Evolutionary conservation across 106 monocot genomes (phyloP), one percentile per base, ranked within the genome.

Genomic region (Platanthera zijinensis): DNA sequence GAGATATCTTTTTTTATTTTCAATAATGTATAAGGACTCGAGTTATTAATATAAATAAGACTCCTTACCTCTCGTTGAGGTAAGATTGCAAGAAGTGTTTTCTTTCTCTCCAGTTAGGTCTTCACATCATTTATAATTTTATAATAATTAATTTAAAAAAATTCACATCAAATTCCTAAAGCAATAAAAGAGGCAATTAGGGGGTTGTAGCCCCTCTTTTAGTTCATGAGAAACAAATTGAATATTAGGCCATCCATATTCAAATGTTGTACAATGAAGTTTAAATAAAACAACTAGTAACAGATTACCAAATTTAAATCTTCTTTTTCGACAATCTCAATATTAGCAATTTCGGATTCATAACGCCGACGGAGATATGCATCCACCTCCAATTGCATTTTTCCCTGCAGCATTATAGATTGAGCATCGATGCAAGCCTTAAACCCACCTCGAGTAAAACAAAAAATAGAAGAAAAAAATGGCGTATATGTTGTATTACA

Each of bases 311-410:
- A 74, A 86, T 89, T 83, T n/a, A 97, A 64, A 82, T 97, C 97
- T 76, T 97, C 97, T 79, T 97, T 97, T 9, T 94, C 83, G 25
- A 89, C 78, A 39, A 97, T 86, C 74, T 91, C 87, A 67, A 97
- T 88, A 13, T 89, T 83, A 21, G 86, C 72, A 74, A 97, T 89
- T 78, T 89, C 51, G 53, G 89, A 82, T 88, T 97, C 91, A 59
- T 94, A 94, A 8, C 87, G 83, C 14, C 97, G 82, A 74, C 91
- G 87, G 11, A 97, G 89, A 86, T 94, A 91, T 74, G 84, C 85
- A 66, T 97, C 97, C 25, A 97, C 91, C 53, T 94, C 89, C 48
- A 87, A 79, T 70, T 94, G 84, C 82, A 85, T 79, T 51, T 93
- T 89, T n/a, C 89, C 91, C 96, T 96, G 81, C n/a, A 71, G 5